Conservation (phyloP, 352 stramenopile species). For the Globisporangium iwayamae region DNA sequence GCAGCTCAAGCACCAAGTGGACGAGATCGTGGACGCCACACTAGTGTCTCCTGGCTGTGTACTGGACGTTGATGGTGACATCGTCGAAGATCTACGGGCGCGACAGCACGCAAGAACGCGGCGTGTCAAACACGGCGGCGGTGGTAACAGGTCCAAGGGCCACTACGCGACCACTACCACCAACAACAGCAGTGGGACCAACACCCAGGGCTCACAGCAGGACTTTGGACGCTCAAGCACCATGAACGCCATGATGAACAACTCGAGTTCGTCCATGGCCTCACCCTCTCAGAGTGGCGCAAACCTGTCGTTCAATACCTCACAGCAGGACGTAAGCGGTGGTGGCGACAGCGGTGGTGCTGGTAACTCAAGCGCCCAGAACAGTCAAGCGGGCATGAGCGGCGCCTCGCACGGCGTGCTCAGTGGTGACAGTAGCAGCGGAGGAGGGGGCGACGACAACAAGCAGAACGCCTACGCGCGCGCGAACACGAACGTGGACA, state of each 20-base stretch:
- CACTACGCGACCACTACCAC: slow-evolving; percentile 18
- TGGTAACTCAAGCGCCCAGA: slow-evolving; percentile 38
- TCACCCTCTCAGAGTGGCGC: slow-evolving; percentile 38
- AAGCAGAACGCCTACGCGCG: slow-evolving; percentile 59
- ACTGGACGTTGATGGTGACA: slow-evolving; percentile 74
- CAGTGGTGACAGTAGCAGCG: slow-evolving; percentile 27
- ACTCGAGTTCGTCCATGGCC: slow-evolving; percentile 43
- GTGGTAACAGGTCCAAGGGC: slow-evolving; percentile 10
- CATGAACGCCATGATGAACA: slow-evolving; percentile 18
- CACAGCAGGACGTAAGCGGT: slow-evolving; percentile 35
- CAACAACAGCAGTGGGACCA: slow-evolving; percentile 23
- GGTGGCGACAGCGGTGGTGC: slow-evolving; percentile 24
- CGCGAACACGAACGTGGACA: slow-evolving; percentile 72
- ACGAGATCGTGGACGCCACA: slow-evolving; percentile 76
- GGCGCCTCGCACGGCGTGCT: slow-evolving; percentile 40
- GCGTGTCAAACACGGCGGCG: slow-evolving; percentile 13
- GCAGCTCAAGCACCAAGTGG: slow-evolving; percentile 64
- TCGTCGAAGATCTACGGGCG: slow-evolving; percentile 62
- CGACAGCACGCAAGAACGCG: slow-evolving; percentile 37
- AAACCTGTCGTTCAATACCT: slow-evolving; percentile 48
- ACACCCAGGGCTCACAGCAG: slow-evolving; percentile 21
- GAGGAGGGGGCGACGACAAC: slow-evolving; percentile 30
- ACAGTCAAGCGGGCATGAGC: slow-evolving; percentile 34
- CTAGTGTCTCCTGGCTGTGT: slow-evolving; percentile 76
- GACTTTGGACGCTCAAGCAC: slow-evolving; percentile 38